phyloP scores from a whole-genome alignment of 2,329 filamentous ascomycete species.

The Cytospora leucostoma region DNA sequence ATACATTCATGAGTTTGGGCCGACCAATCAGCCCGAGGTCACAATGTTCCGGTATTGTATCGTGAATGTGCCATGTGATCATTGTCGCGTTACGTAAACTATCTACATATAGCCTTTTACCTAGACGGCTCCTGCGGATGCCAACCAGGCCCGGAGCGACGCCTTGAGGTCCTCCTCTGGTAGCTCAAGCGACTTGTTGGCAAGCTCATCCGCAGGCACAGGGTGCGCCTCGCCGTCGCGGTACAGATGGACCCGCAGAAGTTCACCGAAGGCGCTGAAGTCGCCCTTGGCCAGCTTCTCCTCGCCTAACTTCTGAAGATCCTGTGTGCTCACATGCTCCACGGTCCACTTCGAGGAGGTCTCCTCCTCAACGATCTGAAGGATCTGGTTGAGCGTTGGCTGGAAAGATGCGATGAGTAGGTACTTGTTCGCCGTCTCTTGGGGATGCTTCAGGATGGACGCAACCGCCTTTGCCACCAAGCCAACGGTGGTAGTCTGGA shows the following conservation, averaged over 20 bases:
- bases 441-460: constrained; percentile 49
- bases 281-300: constrained; percentile 46
- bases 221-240: constrained; percentile 39
- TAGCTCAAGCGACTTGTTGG: constrained; percentile 34
- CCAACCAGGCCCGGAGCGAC: constrained; percentile 26
- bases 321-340: constrained; percentile 38
- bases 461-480: constrained; percentile 55
- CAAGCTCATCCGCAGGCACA: constrained; percentile 30
- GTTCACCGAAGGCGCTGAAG: constrained; percentile 36
- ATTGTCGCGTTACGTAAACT: background rate
- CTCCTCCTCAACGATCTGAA: constrained; percentile 53
- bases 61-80: background rate
- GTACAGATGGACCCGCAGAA: constrained; percentile 38
- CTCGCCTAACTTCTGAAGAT: constrained; percentile 41
- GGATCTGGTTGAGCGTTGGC: constrained; percentile 58
- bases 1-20: too few species aligned
- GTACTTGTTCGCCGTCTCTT: constrained; percentile 59
- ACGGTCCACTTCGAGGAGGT: constrained; percentile 55
- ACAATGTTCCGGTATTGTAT: background rate
- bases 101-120: background rate
- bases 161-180: constrained; percentile 28
- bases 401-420: constrained; percentile 58
- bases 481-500: constrained; percentile 52
- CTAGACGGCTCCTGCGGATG: background rate
- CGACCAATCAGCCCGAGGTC: too few species aligned